These are phyloP conservation scores for Rhodotorula taiwanensis DNA, from an alignment of 768 basidiomycete species.

Conservation along the genomic window DNA sequence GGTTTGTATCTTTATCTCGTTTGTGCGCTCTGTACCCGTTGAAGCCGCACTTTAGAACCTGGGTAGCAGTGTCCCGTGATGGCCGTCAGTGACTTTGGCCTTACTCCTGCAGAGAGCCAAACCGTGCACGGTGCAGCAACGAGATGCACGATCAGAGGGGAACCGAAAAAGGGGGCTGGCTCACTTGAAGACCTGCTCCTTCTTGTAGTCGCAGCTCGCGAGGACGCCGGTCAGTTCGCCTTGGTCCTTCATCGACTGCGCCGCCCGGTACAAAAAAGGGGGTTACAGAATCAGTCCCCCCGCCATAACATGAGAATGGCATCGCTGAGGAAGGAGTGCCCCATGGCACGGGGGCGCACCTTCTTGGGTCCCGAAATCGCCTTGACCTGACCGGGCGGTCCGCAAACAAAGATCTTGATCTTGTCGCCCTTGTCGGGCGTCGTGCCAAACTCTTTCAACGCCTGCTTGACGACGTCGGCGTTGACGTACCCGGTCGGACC, in stretches of 20 bases:
- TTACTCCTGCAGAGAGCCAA: too few species aligned
- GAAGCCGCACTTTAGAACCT: too few species aligned
- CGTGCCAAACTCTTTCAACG: slow-evolving; percentile 45
- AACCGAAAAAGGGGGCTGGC: neutral
- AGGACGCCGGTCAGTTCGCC: slow-evolving; percentile 47
- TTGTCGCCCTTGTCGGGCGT: slow-evolving; percentile 53
- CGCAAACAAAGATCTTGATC: slow-evolving; percentile 81
- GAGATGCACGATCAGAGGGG: neutral
- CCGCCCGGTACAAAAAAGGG: neutral
- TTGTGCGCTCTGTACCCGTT: too few species aligned
- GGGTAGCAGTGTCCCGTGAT: too few species aligned
- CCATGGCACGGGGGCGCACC: too few species aligned
- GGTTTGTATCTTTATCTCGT: too few species aligned
- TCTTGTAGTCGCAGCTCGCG: slow-evolving; percentile 75
- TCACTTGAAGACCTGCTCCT: slow-evolving; percentile 60
- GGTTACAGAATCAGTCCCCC: neutral
- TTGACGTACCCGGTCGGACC: slow-evolving; percentile 67
- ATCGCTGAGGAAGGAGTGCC: too few species aligned
- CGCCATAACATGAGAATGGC: neutral
- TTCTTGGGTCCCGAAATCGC: slow-evolving; percentile 82
- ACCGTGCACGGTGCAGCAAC: too few species aligned
- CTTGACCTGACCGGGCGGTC: slow-evolving; percentile 83
- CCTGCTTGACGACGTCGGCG: slow-evolving; percentile 62
- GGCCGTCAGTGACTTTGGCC: too few species aligned
- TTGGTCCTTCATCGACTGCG: slow-evolving; percentile 34